phyloP scores from a whole-genome alignment of 345 rosid species.

The Laguncularia racemosa region DNA sequence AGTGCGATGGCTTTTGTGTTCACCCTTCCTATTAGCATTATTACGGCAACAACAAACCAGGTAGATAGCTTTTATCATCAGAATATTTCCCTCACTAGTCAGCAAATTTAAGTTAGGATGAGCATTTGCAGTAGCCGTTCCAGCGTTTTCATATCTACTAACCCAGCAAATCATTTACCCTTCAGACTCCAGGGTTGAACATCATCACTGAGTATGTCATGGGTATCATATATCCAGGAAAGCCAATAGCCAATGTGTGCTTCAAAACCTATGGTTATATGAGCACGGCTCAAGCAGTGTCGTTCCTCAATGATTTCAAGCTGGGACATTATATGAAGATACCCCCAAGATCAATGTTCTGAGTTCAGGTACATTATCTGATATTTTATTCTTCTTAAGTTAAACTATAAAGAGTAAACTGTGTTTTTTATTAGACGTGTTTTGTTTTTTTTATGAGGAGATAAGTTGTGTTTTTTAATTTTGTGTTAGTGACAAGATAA shows the following conservation, averaged over 20 bases:
- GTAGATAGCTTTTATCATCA: slow-evolving; percentile 17
- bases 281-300: slow-evolving; percentile 89
- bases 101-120: neutral
- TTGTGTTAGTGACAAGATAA: no score
- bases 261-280: slow-evolving; percentile 83
- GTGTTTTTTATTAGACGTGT: no score
- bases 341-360: slow-evolving; percentile 94
- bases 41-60: slow-evolving; percentile 91
- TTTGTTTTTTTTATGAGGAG: no score
- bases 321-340: slow-evolving; percentile 97
- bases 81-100: neutral
- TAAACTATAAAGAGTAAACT: no score
- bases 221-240: slow-evolving; percentile 79
- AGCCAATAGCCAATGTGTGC: slow-evolving; percentile 91
- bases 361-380: slow-evolving; percentile 61
- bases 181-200: slow-evolving; percentile 83
- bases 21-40: slow-evolving; percentile 82
- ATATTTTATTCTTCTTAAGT: no score
- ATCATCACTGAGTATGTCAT: slow-evolving; percentile 83
- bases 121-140: no score
- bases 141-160: neutral
- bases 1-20: slow-evolving; percentile 64
- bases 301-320: slow-evolving; percentile 89
- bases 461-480: no score
- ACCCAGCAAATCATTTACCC: slow-evolving; percentile 1